Base-by-base conservation (phyloP, 495 filamentous ascomycete genomes). In the Tuber magnatum region DNA sequence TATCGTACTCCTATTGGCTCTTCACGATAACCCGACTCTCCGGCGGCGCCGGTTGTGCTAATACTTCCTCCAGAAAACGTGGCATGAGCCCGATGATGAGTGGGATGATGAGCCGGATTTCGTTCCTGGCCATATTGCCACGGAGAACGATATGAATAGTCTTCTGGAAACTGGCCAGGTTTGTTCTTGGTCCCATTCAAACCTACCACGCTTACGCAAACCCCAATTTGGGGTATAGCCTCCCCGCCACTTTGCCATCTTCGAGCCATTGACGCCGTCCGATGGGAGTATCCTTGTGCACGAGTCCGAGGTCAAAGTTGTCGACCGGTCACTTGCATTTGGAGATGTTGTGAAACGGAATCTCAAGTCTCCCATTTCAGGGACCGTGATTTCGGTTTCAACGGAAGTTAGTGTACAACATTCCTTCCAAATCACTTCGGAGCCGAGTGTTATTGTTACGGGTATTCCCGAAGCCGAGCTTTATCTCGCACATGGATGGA, bases 341-440 rank as follows among this genome's bases (percentile, higher is more conserved):
- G 86, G 86, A 32, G 81, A 86, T 74, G 74, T 81, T 48, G 86
- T 88, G 18, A 88, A 87, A 74, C 84, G 82, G n/a, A 77, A 81
- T 46, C 73, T 79, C 9, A 83, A 81, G 18, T 84, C 85, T 61
- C 79, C 83, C 0, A 80, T 85, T 35, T 84, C 84, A 65, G 86
- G 86, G 32, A 86, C 77, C 3, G 80, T 87, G 70, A 81, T 83
- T 48, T 83, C 81, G 3, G 73, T 83, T 2, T 76, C 74, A 40
- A 86, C 82, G 40, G 81, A 72, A 28, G 76, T 87, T 16, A 81
- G 82, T 32, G 73, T 83, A n/a, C 75, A 75, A 80, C 86, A 74
- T 75, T 85, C 69, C 70, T 81, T 78, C 81, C 73, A 77, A 74
- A 77, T 74, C 79, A 76, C 38, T 43, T 80, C 14, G 39, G 73